Evolutionary conservation across 768 basidiomycete species (phyloP), one percentile per base, ranked within the genome.

Genomic region (Mycena venus): DNA sequence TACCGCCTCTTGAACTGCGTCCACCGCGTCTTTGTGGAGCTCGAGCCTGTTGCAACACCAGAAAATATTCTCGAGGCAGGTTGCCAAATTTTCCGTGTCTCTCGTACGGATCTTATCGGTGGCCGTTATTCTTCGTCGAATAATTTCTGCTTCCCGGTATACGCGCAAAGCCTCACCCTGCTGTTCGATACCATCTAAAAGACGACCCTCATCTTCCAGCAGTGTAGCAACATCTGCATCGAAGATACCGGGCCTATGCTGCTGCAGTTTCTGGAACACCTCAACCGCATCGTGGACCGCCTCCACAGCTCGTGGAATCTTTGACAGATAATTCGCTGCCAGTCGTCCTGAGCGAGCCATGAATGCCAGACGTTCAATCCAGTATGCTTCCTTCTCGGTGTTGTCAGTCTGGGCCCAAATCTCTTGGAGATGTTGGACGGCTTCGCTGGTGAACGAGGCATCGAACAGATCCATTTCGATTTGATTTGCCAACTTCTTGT

Each of bases 261-360:
- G 3, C 27, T 25, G 34, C 21, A 67, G 38, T 17, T 15, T 15
- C 44, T 58, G 19, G 29, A 67, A 67, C 25, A 67, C 4, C 0
- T 11, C 38, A n/a, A 53, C 19, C 17, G 27, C 53, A 32, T 5
- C 10, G 5, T 36, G 25, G 10, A 58, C 55, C 31, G 56, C 27
- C 23, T 1, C 31, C 55, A 44, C 11, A 0, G n/a, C n/a, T 25
- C 12, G 1, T 17, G n/a, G n/a, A n/a, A n/a, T 53, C 21, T 66
- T 34, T 31, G 47, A 51, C 10, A 64, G 17, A 14, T 51, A 64
- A n/a, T 21, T 64, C 11, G 15, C 47, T 23, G 63, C 63, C 31
- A 64, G 63, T 51, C 34, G 27, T n/a, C 63, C 44, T 15, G 63
- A 64, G n/a, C 31, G 63, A 23, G 47, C 63, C 63, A 64, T 64